Base-by-base conservation (phyloP, 305 asterid genomes). In the Rubia peregrina region DNA sequence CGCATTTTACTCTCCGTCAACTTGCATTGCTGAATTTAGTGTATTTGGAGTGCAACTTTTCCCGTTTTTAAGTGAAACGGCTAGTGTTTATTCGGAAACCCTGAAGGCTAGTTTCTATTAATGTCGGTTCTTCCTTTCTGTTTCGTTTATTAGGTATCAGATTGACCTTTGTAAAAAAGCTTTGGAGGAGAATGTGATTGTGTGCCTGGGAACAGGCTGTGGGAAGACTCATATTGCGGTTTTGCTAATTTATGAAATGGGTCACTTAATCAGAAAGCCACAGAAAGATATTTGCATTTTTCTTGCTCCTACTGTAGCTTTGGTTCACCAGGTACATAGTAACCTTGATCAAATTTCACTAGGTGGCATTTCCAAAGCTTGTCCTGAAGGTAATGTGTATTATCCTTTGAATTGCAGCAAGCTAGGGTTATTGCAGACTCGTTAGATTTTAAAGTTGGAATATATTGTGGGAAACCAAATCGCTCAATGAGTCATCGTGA, bases 121-220 rank as follows among this genome's bases (percentile, higher is more conserved):
- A 59, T 60, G 72, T 69, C 70, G 38, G n/a, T n/a, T n/a, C n/a
- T n/a, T n/a, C n/a, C n/a, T n/a, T n/a, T n/a, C n/a, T n/a, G n/a
- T n/a, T n/a, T n/a, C n/a, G n/a, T n/a, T n/a, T n/a, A n/a, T n/a
- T 61, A 94, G 99, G 90, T 94, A 91, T 78, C 99, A 95, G 88
- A 65, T 83, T 72, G 95, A 90, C 74, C 95, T 95, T 71, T 95
- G 98, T 80, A 75, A 80, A 83, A 95, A 87, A 83, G 99, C 98
- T 41, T 66, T 88, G 81, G 80, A 88, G 78, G 98, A 95, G 87
- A 95, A 95, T 84, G 79, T 86, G 65, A 69, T 91, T 67, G 92
- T 88, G 68, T 95, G 83, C 80, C 78, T 91, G 80, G 98, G 87
- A 85, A 95, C 99, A 46, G 99, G 98, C 30, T 90, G 95, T 79